Percentiles rank a stretch among this genome's conserved stretches.
These are phyloP conservation scores for Phlegmacium glaucopus DNA, from an alignment of 768 basidiomycete genomes.

Conservation along the genomic window DNA sequence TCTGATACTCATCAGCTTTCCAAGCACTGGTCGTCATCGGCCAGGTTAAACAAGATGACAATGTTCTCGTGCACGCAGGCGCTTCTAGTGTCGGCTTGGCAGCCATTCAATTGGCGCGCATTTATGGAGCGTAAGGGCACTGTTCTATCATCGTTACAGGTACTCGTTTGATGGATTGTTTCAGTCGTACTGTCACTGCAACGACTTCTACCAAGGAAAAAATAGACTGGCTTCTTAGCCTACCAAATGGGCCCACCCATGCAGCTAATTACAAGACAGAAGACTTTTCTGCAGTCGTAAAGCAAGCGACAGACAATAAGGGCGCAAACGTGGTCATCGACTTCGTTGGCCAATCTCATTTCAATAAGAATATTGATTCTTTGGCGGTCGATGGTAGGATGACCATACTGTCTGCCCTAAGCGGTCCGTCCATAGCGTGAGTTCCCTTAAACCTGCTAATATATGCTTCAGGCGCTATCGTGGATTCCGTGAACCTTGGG, in stretches of 20 bases:
- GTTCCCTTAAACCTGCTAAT: conserved; percentile 5
- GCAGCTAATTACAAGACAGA: conserved; percentile 82
- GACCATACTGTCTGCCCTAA: conserved; percentile 62
- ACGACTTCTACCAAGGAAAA: conserved; percentile 87
- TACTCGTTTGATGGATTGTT: conserved; percentile 3
- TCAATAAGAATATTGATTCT: conserved; percentile 66
- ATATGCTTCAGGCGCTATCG: conserved; percentile 42
- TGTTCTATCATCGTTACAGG: neutral
- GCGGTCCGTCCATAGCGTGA: conserved; percentile 42
- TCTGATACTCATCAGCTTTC: conserved; percentile 31
- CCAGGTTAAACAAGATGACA: conserved; percentile 62
- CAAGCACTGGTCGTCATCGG: conserved; percentile 59
- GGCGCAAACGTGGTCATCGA: conserved; percentile 87
- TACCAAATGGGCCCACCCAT: conserved; percentile 70
- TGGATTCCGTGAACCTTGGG: conserved; percentile 50
- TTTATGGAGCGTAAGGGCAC: conserved; percentile 63
- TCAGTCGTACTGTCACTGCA: conserved; percentile 67
- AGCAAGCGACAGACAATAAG: conserved; percentile 59
- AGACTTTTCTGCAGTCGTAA: conserved; percentile 74
- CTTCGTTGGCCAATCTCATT: conserved; percentile 76
- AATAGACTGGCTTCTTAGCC: conserved; percentile 65
- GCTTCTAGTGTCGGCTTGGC: conserved; percentile 90
- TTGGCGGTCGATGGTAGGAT: conserved; percentile 73
- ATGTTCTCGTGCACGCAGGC: conserved; percentile 87
- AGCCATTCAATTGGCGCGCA: conserved; percentile 81